Evolutionary conservation across 305 asterid species (phyloP).

Genomic region (Rubia tinctorum): DNA sequence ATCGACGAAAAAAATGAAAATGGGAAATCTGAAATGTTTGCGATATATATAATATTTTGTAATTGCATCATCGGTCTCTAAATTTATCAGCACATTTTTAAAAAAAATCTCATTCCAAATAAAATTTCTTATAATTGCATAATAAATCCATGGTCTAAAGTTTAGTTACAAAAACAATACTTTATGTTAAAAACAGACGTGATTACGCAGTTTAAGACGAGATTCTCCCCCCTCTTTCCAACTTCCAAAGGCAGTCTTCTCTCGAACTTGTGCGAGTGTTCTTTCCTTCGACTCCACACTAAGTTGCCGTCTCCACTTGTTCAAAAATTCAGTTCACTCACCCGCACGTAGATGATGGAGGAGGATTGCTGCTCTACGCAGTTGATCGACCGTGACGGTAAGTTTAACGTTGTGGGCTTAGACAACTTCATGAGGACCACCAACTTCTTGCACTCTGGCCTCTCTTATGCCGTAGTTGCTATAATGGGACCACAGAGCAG

Average conservation of each 20-base stretch:
- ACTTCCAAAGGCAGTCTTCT: not conserved
- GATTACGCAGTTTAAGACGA: not conserved
- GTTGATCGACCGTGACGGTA: slow-evolving; percentile 45
- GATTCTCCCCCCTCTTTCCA: not conserved
- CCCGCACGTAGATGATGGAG: slow-evolving; percentile 1
- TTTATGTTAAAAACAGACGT: not conserved
- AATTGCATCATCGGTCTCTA: no score
- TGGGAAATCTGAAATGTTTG: no score
- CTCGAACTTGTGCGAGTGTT: not conserved
- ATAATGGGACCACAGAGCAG: slow-evolving; percentile 74
- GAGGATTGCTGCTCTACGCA: slow-evolving; percentile 44
- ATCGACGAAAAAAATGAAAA: no score
- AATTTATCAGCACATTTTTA: no score
- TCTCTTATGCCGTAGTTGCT: slow-evolving; percentile 62
- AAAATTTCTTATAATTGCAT: no score
- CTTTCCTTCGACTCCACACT: slow-evolving; percentile 3
- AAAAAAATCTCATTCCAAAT: no score
- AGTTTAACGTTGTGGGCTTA: slow-evolving; percentile 43
- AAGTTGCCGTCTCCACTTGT: not conserved
- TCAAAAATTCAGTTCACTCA: not conserved
- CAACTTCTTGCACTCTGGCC: slow-evolving; percentile 40
- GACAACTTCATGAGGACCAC: slow-evolving; percentile 37
- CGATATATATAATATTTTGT: no score
- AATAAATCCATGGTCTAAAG: no score
- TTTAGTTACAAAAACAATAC: no score